Percentiles rank a stretch among this genome's conserved stretches.
Evolutionary conservation across 352 stramenopile genomes (phyloP).

Genomic region (Phytopythium boreale): DNA sequence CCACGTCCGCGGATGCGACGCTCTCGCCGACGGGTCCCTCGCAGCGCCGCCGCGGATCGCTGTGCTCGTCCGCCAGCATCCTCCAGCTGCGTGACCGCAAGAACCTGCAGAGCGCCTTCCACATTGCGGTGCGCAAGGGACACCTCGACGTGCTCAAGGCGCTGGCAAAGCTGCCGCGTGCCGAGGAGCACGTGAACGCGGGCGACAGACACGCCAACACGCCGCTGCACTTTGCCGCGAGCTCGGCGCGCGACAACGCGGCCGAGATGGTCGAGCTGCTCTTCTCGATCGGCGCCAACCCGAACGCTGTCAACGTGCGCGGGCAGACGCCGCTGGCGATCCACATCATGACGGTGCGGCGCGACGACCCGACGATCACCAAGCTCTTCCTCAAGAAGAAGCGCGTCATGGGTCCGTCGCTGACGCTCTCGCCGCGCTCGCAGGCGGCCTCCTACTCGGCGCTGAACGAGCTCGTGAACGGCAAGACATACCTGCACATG

Average conservation of each 20-base stretch:
- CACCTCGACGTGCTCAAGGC: conserved; percentile 78
- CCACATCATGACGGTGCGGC: conserved; percentile 73
- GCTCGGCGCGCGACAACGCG: conserved; percentile 47
- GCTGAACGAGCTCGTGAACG: conserved; percentile 71
- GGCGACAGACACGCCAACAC: conserved; percentile 80
- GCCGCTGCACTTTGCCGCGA: conserved; percentile 79
- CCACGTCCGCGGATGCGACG: conserved; percentile 9
- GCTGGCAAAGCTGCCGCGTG: conserved; percentile 71
- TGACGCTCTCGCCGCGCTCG: conserved; percentile 9
- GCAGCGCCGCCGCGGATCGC: conserved; percentile 14
- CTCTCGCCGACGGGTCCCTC: not conserved
- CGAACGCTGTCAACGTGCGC: conserved; percentile 66
- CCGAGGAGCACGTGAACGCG: conserved; percentile 69
- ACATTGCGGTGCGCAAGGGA: conserved; percentile 82
- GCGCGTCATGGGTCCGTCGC: conserved; percentile 16
- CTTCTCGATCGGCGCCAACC: conserved; percentile 59
- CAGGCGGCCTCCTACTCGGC: conserved; percentile 1
- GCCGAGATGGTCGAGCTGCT: conserved; percentile 70
- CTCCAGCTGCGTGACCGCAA: conserved; percentile 76
- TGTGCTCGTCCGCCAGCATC: conserved; percentile 52
- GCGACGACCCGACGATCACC: conserved; percentile 54
- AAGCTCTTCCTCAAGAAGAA: conserved; percentile 54
- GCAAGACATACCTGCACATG: conserved; percentile 85
- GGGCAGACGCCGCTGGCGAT: conserved; percentile 83
- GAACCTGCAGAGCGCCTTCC: conserved; percentile 82